phyloP scores from a whole-genome alignment of 2,329 filamentous ascomycete species.

The Calonectria pauciramosa region DNA sequence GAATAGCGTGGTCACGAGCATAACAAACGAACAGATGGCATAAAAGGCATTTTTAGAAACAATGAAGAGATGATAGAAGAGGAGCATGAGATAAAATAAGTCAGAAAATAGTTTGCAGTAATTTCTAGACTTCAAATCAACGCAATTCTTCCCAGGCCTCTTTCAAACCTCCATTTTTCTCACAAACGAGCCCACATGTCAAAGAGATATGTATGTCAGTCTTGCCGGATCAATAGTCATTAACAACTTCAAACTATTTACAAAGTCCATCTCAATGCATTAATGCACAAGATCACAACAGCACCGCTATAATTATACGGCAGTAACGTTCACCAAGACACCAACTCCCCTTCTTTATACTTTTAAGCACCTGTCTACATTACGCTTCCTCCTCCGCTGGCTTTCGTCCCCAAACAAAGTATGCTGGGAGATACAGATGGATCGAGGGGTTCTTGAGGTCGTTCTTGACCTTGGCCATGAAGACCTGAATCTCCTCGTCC shows the following conservation, averaged over 20 bases:
- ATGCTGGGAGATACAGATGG: slow-evolving; percentile 35
- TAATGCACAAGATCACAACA: background rate
- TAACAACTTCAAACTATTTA: background rate
- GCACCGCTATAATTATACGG: background rate
- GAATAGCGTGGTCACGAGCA: background rate
- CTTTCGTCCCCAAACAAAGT: slow-evolving; percentile 38
- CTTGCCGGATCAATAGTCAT: background rate
- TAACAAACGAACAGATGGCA: background rate
- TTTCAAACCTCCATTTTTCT: background rate
- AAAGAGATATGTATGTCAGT: background rate
- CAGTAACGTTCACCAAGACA: background rate
- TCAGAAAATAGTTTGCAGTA: background rate
- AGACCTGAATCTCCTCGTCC: slow-evolving; percentile 33
- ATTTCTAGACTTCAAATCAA: background rate
- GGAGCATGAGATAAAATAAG: background rate
- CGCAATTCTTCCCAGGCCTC: background rate
- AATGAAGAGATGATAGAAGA: background rate
- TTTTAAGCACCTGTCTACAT: background rate
- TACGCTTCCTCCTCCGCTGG: background rate
- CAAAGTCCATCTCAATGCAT: background rate
- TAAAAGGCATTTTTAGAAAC: background rate
- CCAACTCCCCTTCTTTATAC: background rate
- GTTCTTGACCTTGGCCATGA: slow-evolving; percentile 38
- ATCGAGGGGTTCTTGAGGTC: slow-evolving; percentile 32
- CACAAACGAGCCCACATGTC: background rate